A percentile compares a stretch with the other conserved stretches of the same genome.
phyloP scores from a whole-genome alignment of 805 yeast genomes.

The Pichia nanzhaoensis region DNA sequence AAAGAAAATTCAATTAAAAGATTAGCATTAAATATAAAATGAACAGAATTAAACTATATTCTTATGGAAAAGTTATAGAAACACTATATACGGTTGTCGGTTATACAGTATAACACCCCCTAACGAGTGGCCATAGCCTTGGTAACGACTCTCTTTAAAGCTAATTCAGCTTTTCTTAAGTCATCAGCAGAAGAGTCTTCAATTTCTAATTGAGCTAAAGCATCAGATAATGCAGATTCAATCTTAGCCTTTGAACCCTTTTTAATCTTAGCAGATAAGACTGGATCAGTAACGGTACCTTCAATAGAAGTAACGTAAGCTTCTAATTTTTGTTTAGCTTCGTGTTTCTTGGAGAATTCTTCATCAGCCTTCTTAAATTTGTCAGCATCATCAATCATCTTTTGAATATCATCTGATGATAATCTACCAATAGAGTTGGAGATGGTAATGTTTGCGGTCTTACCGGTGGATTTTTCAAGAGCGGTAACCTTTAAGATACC shows the following conservation, averaged over 20 bases:
- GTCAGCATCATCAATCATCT: slow-evolving; percentile 98
- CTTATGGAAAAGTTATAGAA: background rate
- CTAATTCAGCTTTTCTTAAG: slow-evolving; percentile 98
- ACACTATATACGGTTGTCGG: background rate
- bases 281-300: slow-evolving; percentile 96
- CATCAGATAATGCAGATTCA: slow-evolving; percentile 96
- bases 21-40: slow-evolving; percentile 1
- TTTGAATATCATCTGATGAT: slow-evolving; percentile 92
- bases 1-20: background rate
- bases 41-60: slow-evolving; percentile 9
- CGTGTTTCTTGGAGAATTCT: slow-evolving; percentile 98
- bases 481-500: slow-evolving; percentile 99
- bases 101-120: slow-evolving; percentile 22
- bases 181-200: slow-evolving; percentile 97
- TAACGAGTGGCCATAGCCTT: slow-evolving; percentile 98
- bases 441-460: slow-evolving; percentile 96
- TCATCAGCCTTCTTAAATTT: slow-evolving; percentile 98
- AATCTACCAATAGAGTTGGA: slow-evolving; percentile 99
- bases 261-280: slow-evolving; percentile 95
- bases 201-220: slow-evolving; percentile 94
- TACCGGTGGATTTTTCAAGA: slow-evolving; percentile 97
- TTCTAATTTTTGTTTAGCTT: slow-evolving; percentile 98
- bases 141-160: slow-evolving; percentile 98
- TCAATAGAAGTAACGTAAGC: slow-evolving; percentile 95
- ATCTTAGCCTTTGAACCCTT: slow-evolving; percentile 95